Base-by-base conservation (phyloP, 2,329 filamentous ascomycete species). In the Rutstroemia sp. region DNA sequence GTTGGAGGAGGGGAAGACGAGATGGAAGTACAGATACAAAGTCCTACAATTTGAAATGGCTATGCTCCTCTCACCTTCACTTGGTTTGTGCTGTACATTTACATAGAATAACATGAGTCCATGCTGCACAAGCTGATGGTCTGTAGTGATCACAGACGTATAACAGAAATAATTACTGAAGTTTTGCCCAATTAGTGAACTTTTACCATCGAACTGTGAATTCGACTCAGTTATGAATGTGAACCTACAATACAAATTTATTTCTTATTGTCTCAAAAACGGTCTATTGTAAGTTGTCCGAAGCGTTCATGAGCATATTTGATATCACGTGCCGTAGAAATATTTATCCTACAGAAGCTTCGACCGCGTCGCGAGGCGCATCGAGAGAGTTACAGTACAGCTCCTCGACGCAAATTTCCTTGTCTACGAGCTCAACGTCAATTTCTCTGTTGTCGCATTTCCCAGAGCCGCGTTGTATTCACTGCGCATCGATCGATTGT, bases 301-400 rank as follows among this genome's bases (percentile, higher is more conserved):
- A 34, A 34, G 30, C 9, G 30, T 34, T 34, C 10, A 34, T 34
- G 30, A 5, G 4, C 9, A 10, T 47, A 17, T 8, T 44, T 12
- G 42, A 45, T 17, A 14, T 53, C 57, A 58, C 57, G 57, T 58
- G 57, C 2, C 16, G 4, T 0, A 27, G 40, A 51, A 58, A 51
- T 51, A 47, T 51, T 55, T 56, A 50, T 50, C 47, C 53, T 55
- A 23, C 14, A 27, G 52, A 54, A 54, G 52, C 52, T 56, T 56
- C 42, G 48, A 51, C 47, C 57, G 53, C 57, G 57, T 57, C 44
- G 57, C 58, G 56, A 58, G 51, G 36, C 48, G 52, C 56, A 59
- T 55, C 58, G 19, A 48, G 46, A 54, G 46, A 51, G 42, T 49
- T 40, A 46, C 19, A 55, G 52, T 40, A 46, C 19, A 55, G 52